A percentile compares a stretch with the other conserved stretches of the same genome.
These are phyloP conservation scores for Kalanchoe fedtschenkoi DNA, from an alignment of 164 flowering plant species.

Conservation along the genomic window DNA sequence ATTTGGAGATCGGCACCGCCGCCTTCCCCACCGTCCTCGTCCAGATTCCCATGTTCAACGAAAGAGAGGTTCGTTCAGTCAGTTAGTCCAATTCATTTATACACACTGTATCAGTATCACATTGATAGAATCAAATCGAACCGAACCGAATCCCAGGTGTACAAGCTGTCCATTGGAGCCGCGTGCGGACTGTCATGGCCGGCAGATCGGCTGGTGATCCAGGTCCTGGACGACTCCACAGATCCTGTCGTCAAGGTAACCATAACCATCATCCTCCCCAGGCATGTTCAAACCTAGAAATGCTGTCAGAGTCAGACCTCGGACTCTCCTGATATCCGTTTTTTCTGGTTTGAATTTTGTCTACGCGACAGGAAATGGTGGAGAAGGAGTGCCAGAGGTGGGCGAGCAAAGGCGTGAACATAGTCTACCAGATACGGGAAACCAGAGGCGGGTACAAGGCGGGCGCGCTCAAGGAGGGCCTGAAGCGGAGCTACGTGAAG, in stretches of 20 bases:
- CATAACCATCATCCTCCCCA: not conserved
- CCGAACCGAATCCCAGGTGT: slow-evolving; percentile 48
- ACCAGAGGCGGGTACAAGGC: slow-evolving; percentile 84
- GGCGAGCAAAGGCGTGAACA: slow-evolving; percentile 76
- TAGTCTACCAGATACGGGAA: slow-evolving; percentile 79
- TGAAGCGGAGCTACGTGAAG: slow-evolving; percentile 69
- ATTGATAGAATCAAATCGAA: too few relatives aligned
- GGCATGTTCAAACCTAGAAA: not conserved
- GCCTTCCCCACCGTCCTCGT: slow-evolving; percentile 72
- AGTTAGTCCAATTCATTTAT: not conserved
- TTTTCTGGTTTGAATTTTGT: not conserved
- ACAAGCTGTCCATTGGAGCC: slow-evolving; percentile 81
- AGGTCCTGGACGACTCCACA: slow-evolving; percentile 88
- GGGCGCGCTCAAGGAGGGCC: slow-evolving; percentile 88
- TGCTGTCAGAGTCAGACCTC: not conserved
- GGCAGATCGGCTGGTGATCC: slow-evolving; percentile 72
- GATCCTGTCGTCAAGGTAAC: slow-evolving; percentile 65
- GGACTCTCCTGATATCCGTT: not conserved
- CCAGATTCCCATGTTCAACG: slow-evolving; percentile 90
- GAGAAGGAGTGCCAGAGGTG: slow-evolving; percentile 72
- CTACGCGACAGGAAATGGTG: slow-evolving; percentile 37
- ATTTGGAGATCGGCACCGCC: slow-evolving; percentile 54
- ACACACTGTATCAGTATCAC: too few relatives aligned
- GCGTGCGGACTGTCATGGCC: slow-evolving; percentile 89
- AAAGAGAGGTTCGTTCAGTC: slow-evolving; percentile 44